Conservation (phyloP, 345 rosid genomes). For the Salix arbutifolia region DNA sequence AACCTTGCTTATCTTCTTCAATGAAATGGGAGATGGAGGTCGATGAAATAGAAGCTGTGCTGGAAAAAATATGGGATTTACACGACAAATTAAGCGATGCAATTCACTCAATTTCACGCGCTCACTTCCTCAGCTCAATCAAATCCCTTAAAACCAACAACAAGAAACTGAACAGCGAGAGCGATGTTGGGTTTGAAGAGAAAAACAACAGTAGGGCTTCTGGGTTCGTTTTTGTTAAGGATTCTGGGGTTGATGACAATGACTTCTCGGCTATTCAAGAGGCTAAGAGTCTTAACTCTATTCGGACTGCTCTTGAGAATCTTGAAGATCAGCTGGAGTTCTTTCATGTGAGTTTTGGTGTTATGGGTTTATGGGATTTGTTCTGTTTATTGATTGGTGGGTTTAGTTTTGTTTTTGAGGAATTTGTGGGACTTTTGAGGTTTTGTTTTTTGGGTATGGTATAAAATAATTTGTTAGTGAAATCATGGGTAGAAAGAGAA, state of each 20-base stretch:
- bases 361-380: not conserved
- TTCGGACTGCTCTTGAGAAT: conserved; percentile 88
- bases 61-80: conserved; percentile 93
- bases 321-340: conserved; percentile 96
- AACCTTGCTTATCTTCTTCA: not conserved
- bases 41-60: conserved; percentile 77
- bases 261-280: conserved; percentile 60
- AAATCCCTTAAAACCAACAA: conserved; percentile 32
- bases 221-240: conserved; percentile 84
- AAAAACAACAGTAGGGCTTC: conserved; percentile 1
- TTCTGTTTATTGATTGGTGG: not conserved
- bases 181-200: conserved; percentile 24
- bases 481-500: not conserved
- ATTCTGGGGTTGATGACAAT: conserved; percentile 41
- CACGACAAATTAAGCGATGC: conserved; percentile 98
- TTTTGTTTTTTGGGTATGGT: not conserved
- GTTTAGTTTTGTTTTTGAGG: not conserved
- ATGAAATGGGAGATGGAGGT: conserved; percentile 73
- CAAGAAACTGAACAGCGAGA: conserved; percentile 31
- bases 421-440: not conserved
- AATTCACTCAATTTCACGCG: conserved; percentile 72
- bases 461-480: not conserved
- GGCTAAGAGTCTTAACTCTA: conserved; percentile 85
- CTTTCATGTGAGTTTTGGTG: conserved; percentile 58
- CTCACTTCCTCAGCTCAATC: conserved; percentile 74